Percentiles rank a stretch among this genome's conserved stretches.
phyloP scores from a whole-genome alignment of 2,329 filamentous ascomycete genomes.

The Fusarium scirpi region DNA sequence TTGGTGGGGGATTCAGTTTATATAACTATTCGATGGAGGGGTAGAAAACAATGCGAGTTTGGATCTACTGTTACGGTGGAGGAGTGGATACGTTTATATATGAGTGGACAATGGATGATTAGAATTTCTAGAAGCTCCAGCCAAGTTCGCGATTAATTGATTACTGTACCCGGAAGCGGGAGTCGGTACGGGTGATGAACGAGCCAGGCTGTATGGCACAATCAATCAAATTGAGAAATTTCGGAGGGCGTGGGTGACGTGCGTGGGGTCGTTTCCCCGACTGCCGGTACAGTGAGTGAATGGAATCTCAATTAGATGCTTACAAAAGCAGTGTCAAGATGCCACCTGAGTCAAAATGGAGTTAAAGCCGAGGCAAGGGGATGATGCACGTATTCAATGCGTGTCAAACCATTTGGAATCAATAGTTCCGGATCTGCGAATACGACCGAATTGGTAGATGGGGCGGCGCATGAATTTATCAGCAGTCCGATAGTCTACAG shows the following conservation, averaged over 20 bases:
- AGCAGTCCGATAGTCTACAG: slow-evolving; percentile 16
- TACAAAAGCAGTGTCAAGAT: slow-evolving; percentile 27
- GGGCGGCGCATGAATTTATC: slow-evolving; percentile 31
- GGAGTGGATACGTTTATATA: slow-evolving; percentile 34
- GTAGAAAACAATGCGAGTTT: slow-evolving; percentile 5
- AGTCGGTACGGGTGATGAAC: slow-evolving; percentile 39
- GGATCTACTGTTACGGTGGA: slow-evolving; percentile 11
- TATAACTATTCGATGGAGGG: slow-evolving; percentile 19
- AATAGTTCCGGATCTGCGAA: slow-evolving; percentile 23
- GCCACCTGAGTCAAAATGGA: not conserved
- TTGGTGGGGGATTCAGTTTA: slow-evolving; percentile 27
- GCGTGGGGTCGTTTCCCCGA: slow-evolving; percentile 23
- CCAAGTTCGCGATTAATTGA: slow-evolving; percentile 3
- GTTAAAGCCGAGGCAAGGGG: slow-evolving; percentile 2
- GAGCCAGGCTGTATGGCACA: slow-evolving; percentile 42
- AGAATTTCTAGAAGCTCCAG: slow-evolving; percentile 21
- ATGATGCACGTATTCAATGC: not conserved
- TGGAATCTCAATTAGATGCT: slow-evolving; percentile 19
- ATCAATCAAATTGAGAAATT: slow-evolving; percentile 30
- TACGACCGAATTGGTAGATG: slow-evolving; percentile 23
- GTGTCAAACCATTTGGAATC: slow-evolving; percentile 34
- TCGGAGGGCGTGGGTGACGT: slow-evolving; percentile 14
- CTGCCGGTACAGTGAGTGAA: slow-evolving; percentile 15
- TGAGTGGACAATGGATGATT: not conserved
- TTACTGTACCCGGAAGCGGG: slow-evolving; percentile 16